Evolutionary conservation across 371 early-diverging fungal species (phyloP).

Genomic region (Funneliformis caledonium): DNA sequence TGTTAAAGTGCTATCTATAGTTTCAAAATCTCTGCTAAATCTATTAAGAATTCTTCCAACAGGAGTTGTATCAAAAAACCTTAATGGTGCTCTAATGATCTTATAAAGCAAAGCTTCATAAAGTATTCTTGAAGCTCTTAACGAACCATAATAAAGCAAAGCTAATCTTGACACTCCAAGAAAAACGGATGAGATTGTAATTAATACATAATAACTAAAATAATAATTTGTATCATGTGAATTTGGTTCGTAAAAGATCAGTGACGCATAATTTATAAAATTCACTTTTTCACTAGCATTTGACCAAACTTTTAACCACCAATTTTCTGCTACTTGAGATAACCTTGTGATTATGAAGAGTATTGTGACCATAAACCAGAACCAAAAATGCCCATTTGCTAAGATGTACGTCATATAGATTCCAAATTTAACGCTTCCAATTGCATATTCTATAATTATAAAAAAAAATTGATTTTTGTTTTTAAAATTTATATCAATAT

Average conservation of each 20-base stretch:
- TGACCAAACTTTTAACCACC: conserved; percentile 25
- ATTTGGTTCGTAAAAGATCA: background rate
- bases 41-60: conserved; percentile 86
- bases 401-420: background rate
- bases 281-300: conserved; percentile 47
- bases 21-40: conserved; percentile 78
- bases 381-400: background rate
- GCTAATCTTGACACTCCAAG: conserved; percentile 47
- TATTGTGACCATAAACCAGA: background rate
- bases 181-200: conserved; percentile 42
- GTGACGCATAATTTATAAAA: background rate
- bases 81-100: conserved; percentile 70
- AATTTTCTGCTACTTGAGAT: conserved; percentile 6
- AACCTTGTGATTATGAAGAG: background rate
- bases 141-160: conserved; percentile 51
- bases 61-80: conserved; percentile 87
- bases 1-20: conserved; percentile 68
- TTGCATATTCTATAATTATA: background rate
- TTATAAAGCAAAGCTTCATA: conserved; percentile 56
- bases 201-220: conserved; percentile 43
- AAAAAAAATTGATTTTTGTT: background rate
- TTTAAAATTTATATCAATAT: background rate
- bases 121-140: conserved; percentile 53
- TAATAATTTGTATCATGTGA: conserved; percentile 42
- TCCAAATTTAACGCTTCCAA: background rate